Percentiles rank a stretch among this genome's conserved stretches.
phyloP scores from a whole-genome alignment of 805 yeast genomes.

The Ascoidea tarda region DNA sequence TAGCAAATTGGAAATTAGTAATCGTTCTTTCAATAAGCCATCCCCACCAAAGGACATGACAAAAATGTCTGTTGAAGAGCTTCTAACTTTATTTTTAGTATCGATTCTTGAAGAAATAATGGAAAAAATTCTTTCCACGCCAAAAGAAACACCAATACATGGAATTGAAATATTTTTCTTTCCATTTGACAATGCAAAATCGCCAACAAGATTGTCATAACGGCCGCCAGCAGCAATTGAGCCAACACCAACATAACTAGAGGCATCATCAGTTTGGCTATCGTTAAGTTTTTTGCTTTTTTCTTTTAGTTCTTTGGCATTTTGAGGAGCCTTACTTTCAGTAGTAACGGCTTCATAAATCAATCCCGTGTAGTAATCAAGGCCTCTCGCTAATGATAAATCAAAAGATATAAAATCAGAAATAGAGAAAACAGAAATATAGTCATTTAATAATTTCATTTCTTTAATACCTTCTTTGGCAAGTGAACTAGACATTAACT shows the following conservation, averaged over 20 bases:
- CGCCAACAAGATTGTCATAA: slow-evolving; percentile 91
- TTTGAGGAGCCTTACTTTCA: slow-evolving; percentile 89
- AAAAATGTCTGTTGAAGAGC: slow-evolving; percentile 84
- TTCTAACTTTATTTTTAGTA: slow-evolving; percentile 47
- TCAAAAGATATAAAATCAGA: slow-evolving; percentile 64
- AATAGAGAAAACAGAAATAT: slow-evolving; percentile 74
- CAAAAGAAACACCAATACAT: slow-evolving; percentile 94
- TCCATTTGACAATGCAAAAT: slow-evolving; percentile 79
- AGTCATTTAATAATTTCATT: slow-evolving; percentile 60
- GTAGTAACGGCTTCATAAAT: slow-evolving; percentile 94
- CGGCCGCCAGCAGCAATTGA: slow-evolving; percentile 99
- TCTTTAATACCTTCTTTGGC: slow-evolving; percentile 77
- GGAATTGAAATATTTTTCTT: slow-evolving; percentile 75
- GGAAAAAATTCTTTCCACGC: slow-evolving; percentile 91
- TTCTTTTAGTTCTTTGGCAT: slow-evolving; percentile 55
- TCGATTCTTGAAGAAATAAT: slow-evolving; percentile 66
- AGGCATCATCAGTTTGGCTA: slow-evolving; percentile 74
- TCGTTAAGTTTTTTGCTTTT: slow-evolving; percentile 19
- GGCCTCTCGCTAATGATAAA: slow-evolving; percentile 90
- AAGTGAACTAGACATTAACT: slow-evolving; percentile 45
- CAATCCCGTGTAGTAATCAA: slow-evolving; percentile 94
- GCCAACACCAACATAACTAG: slow-evolving; percentile 95
- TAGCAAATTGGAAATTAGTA: slow-evolving; percentile 66
- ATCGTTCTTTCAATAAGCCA: slow-evolving; percentile 86
- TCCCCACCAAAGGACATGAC: slow-evolving; percentile 99